These are phyloP conservation scores for Geotrichum candidum DNA, from an alignment of 1,139 yeast genomes.

Conservation along the genomic window DNA sequence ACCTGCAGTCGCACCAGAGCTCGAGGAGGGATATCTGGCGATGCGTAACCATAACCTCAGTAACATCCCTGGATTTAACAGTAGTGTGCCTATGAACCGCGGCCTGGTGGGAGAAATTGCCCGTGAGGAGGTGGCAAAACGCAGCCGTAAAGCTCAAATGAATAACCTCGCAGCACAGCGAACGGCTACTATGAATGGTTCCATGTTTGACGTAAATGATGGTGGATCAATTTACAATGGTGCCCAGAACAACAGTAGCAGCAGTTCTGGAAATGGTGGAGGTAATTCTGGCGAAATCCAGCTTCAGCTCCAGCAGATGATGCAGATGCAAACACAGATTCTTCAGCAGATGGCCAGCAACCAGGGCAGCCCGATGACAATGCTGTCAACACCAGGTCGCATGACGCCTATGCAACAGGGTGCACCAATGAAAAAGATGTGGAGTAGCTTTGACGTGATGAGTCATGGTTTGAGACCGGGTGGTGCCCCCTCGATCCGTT, in stretches of 20 bases:
- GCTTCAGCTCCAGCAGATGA: conserved; percentile 33
- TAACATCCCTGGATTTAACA: conserved; percentile 23
- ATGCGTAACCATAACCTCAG: conserved; percentile 19
- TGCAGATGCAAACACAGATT: conserved; percentile 35
- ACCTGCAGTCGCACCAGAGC: conserved; percentile 10
- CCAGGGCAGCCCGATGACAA: conserved; percentile 9
- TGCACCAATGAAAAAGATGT: conserved; percentile 18
- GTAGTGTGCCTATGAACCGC: conserved; percentile 26
- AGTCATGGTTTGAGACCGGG: conserved; percentile 15
- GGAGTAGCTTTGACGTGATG: conserved; percentile 23
- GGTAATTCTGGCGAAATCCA: conserved; percentile 24
- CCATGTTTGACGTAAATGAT: conserved; percentile 5
- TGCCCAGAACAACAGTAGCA: background rate
- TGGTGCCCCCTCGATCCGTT: conserved; percentile 26
- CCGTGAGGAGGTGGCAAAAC: conserved; percentile 37
- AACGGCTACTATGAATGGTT: conserved; percentile 17
- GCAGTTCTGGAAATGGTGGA: background rate
- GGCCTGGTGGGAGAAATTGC: conserved; percentile 40
- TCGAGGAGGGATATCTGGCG: conserved; percentile 16
- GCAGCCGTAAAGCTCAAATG: conserved; percentile 25
- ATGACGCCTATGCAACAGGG: conserved; percentile 10
- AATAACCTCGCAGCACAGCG: conserved; percentile 13
- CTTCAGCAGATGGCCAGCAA: conserved; percentile 28
- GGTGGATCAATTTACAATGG: conserved; percentile 4
- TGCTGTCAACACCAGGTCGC: conserved; percentile 10